Evolutionary conservation across 176 grass and related monocot genomes (phyloP), one percentile per base, ranked within the genome.

Genomic region (Musa itinerans): DNA sequence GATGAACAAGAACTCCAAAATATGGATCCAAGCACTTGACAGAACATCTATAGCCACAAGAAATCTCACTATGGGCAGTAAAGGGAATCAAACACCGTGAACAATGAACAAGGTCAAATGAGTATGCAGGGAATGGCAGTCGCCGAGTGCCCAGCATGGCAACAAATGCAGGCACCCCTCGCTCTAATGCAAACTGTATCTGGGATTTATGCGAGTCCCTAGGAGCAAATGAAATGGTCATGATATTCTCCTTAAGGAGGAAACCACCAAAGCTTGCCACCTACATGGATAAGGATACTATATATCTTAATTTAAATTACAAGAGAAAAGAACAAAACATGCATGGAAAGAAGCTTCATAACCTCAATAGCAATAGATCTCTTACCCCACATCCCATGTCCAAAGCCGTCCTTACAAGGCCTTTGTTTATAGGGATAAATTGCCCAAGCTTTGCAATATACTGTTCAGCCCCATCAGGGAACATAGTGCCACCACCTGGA

Each of bases 301-400:
- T 15, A 25, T 25, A 22, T 8, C 1, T n/a, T 25, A 23, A 52
- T 10, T 52, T 27, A 22, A 55, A 55, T 24, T 53, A 50, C 14
- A 71, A 50, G 17, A 12, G 17, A 56, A 74, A 27, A 2, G 2
- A 55, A 74, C 55, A 71, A 62, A 8, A 63, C 55, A 77, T 67
- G 2, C 2, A 78, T 63, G 15, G 12, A 68, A 69, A 25, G 50
- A 57, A 82, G 59, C 43, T 55, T 48, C 9, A 78, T 67, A 48
- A 63, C 20, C 72, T 65, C 57, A 57, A 78, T 55, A 68, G 57
- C n/a, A 7, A 51, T 50, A 17, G 80, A 52, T 27, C 23, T 74
- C 83, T 94, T 93, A 91, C 95, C 82, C 95, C 95, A 55, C 95
- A 99, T 74, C 90, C 90, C 95, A 99, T 99, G 83, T 99, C 95